phyloP scores from a whole-genome alignment of 768 basidiomycete genomes.

The Gloeopeniophorella convolvens region DNA sequence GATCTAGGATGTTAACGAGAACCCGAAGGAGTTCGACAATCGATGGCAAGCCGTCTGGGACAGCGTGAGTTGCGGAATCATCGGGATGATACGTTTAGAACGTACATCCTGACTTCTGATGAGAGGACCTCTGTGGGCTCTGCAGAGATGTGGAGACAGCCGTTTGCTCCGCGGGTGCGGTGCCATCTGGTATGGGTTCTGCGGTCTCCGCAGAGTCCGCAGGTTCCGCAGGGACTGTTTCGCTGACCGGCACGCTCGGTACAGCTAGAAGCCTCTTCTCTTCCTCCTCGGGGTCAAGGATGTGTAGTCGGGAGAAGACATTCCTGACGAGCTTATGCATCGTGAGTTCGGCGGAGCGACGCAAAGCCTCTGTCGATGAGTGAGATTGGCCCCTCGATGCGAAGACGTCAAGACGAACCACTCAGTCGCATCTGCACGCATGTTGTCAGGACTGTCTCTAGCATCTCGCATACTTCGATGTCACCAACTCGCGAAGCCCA shows the following conservation, averaged over 20 bases:
- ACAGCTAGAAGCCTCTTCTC: constrained; percentile 57
- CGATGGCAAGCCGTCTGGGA: constrained; percentile 79
- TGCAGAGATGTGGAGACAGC: not conserved
- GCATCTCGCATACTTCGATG: constrained; percentile 94
- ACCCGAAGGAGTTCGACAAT: constrained; percentile 90
- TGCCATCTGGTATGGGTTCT: not conserved
- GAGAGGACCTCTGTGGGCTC: not conserved
- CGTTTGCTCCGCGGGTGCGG: not conserved
- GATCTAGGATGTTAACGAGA: constrained; percentile 91
- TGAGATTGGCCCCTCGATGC: constrained; percentile 5
- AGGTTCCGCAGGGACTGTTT: not conserved
- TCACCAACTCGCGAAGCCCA: constrained; percentile 77
- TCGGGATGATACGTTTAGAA: not conserved
- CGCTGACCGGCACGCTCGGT: constrained; percentile 32
- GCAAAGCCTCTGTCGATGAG: constrained; percentile 60
- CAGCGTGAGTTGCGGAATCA: not conserved
- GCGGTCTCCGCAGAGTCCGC: not conserved
- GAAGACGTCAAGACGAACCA: constrained; percentile 49
- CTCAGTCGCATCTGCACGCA: constrained; percentile 96
- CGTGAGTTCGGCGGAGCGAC: constrained; percentile 80
- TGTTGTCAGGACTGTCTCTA: constrained; percentile 95
- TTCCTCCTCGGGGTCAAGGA: constrained; percentile 57
- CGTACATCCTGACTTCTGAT: not conserved
- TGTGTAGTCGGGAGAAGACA: constrained; percentile 70
- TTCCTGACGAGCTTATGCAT: constrained; percentile 84